phyloP scores from a whole-genome alignment of 495 filamentous ascomycete genomes.

The Lasiosphaeriaceae sp. region DNA sequence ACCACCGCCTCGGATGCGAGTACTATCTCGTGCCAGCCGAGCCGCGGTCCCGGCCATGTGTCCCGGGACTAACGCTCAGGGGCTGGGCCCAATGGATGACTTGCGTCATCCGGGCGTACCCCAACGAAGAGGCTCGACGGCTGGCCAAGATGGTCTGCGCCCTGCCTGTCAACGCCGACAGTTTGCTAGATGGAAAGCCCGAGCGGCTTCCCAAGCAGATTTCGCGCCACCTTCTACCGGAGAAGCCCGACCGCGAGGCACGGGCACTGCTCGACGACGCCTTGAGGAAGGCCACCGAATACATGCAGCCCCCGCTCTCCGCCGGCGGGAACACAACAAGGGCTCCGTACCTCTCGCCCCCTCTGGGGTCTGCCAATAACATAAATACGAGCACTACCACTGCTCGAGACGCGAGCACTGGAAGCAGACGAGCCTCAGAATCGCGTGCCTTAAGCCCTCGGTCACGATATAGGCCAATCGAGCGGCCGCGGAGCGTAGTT shows the following conservation, averaged over 20 bases:
- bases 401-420: neutral
- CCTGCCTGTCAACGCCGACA: slow-evolving; percentile 63
- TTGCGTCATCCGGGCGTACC: slow-evolving; percentile 68
- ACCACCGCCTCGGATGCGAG: slow-evolving; percentile 69
- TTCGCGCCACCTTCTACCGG: slow-evolving; percentile 68
- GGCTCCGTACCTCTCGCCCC: neutral
- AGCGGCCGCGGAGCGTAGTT: slow-evolving; percentile 1
- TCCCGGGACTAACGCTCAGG: slow-evolving; percentile 72
- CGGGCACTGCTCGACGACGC: slow-evolving; percentile 24
- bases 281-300: slow-evolving; percentile 23
- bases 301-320: slow-evolving; percentile 12
- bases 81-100: slow-evolving; percentile 81
- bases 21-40: slow-evolving; percentile 75
- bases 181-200: slow-evolving; percentile 59
- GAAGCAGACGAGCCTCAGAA: neutral
- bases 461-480: neutral
- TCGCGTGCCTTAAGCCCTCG: neutral
- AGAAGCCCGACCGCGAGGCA: slow-evolving; percentile 23
- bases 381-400: too few species aligned
- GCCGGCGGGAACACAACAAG: neutral
- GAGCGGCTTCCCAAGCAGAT: slow-evolving; percentile 80
- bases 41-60: slow-evolving; percentile 54
- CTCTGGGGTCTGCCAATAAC: neutral
- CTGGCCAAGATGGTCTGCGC: slow-evolving; percentile 67
- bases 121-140: slow-evolving; percentile 71